phyloP scores from a whole-genome alignment of 176 grass and related monocot genomes.

The Elymus sibiricus region DNA sequence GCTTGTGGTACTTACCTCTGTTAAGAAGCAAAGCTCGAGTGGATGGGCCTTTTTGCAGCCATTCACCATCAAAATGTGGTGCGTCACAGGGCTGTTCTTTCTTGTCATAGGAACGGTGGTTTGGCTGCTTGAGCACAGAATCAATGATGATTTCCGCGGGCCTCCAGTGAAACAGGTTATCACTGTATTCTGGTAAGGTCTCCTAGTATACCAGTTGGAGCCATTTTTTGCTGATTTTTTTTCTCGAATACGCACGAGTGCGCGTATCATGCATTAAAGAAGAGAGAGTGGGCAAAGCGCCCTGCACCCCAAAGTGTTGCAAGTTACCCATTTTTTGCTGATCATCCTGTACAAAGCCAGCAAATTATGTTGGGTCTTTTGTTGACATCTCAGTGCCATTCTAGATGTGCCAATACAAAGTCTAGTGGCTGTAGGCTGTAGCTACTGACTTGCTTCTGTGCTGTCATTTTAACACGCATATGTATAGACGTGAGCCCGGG shows the following conservation, averaged over 20 bases:
- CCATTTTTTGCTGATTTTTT: neutral
- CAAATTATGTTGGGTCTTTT: neutral
- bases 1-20: constrained; percentile 68
- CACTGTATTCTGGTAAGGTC: constrained; percentile 76
- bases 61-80: constrained; percentile 81
- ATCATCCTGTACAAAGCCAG: neutral
- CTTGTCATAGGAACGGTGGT: constrained; percentile 66
- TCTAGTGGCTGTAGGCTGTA: neutral
- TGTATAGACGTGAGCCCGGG: neutral
- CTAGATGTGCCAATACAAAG: neutral
- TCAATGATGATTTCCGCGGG: constrained; percentile 88
- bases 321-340: neutral
- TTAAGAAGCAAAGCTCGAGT: constrained; percentile 52
- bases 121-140: constrained; percentile 89
- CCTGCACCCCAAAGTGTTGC: too few species aligned
- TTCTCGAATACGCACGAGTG: too few species aligned
- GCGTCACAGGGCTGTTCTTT: constrained; percentile 75
- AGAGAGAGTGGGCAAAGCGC: too few species aligned
- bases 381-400: neutral
- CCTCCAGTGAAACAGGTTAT: constrained; percentile 64
- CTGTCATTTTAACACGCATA: neutral
- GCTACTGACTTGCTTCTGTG: neutral
- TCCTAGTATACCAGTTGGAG: neutral
- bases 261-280: too few species aligned
- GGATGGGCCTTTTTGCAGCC: constrained; percentile 82